phyloP scores from a whole-genome alignment of 192 early-diverging fungal species.

The Thamnidium elegans region DNA sequence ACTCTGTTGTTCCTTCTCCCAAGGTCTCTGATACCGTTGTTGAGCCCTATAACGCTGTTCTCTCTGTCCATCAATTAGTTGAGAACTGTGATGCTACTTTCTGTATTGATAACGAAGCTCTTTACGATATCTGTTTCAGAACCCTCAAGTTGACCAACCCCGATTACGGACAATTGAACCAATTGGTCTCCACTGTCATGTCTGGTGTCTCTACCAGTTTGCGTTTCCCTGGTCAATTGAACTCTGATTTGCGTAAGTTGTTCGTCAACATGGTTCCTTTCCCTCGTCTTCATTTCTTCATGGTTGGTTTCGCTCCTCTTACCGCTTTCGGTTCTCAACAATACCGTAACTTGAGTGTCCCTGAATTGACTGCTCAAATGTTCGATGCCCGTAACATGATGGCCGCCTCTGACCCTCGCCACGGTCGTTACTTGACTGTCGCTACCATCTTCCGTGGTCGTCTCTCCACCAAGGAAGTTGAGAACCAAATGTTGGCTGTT shows the following conservation, averaged over 20 bases:
- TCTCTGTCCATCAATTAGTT: conserved; percentile 96
- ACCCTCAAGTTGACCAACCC: conserved; percentile 91
- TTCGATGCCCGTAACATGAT: conserved; percentile 99
- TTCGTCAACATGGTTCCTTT: conserved; percentile 89
- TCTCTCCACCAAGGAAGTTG: conserved; percentile 78
- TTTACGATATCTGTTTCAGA: conserved; percentile 98
- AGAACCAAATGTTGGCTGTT: conserved; percentile 70
- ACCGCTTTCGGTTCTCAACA: conserved; percentile 67
- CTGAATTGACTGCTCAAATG: conserved; percentile 87
- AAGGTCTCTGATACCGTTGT: conserved; percentile 91
- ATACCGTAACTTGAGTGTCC: conserved; percentile 73
- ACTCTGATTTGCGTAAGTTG: conserved; percentile 81
- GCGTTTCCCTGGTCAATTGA: conserved; percentile 98
- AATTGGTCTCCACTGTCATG: conserved; percentile 96
- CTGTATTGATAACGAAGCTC: conserved; percentile 99
- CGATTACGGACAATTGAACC: conserved; percentile 93
- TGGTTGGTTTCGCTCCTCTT: conserved; percentile 87
- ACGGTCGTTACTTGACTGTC: conserved; percentile 93
- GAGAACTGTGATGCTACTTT: conserved; percentile 99
- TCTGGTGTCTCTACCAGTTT: conserved; percentile 94
- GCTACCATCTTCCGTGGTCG: conserved; percentile 80
- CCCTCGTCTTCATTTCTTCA: conserved; percentile 93
- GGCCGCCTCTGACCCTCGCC: conserved; percentile 96
- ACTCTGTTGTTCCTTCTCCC: conserved; percentile 68
- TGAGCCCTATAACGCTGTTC: conserved; percentile 97